Conservation (phyloP, 2,329 filamentous ascomycete species). For the Talaromyces sp. region DNA sequence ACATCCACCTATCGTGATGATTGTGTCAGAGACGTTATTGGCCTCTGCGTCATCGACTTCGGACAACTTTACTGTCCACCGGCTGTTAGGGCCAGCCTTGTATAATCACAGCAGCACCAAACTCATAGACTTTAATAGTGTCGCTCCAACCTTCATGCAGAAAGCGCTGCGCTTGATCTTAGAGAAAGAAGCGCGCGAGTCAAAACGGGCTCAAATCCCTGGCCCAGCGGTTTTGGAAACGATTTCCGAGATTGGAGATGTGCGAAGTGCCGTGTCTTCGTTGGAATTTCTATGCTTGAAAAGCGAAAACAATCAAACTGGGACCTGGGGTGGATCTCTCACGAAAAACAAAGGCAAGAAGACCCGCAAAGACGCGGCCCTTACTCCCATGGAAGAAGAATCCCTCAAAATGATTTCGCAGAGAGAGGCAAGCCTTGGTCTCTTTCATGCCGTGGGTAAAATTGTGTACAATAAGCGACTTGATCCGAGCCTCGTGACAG, state of each 20-base stretch:
- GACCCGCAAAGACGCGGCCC: conserved; percentile 44
- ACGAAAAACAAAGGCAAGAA: conserved; percentile 70
- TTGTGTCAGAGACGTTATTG: conserved; percentile 87
- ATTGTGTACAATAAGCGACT: conserved; percentile 95
- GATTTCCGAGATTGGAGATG: conserved; percentile 85
- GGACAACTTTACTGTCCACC: conserved; percentile 91
- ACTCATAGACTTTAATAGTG: conserved; percentile 88
- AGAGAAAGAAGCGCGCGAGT: conserved; percentile 80
- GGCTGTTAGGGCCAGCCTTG: conserved; percentile 84
- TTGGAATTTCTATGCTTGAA: conserved; percentile 90
- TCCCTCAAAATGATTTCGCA: conserved; percentile 80
- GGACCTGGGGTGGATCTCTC: conserved; percentile 75
- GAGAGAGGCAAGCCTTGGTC: conserved; percentile 84
- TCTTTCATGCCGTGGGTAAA: conserved; percentile 95
- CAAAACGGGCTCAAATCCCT: conserved; percentile 73
- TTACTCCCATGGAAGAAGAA: conserved; percentile 78
- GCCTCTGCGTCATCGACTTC: conserved; percentile 82
- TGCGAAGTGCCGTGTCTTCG: conserved; percentile 87
- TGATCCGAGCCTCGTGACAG: conserved; percentile 46
- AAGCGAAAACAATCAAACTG: conserved; percentile 64
- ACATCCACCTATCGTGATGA: conserved; percentile 76
- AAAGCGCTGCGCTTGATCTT: conserved; percentile 84
- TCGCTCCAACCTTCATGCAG: conserved; percentile 81
- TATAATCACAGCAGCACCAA: conserved; percentile 76
- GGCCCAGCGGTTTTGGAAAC: conserved; percentile 76